Evolutionary conservation across 2,329 filamentous ascomycete species (phyloP).

Genomic region (Aspergillus ustus): DNA sequence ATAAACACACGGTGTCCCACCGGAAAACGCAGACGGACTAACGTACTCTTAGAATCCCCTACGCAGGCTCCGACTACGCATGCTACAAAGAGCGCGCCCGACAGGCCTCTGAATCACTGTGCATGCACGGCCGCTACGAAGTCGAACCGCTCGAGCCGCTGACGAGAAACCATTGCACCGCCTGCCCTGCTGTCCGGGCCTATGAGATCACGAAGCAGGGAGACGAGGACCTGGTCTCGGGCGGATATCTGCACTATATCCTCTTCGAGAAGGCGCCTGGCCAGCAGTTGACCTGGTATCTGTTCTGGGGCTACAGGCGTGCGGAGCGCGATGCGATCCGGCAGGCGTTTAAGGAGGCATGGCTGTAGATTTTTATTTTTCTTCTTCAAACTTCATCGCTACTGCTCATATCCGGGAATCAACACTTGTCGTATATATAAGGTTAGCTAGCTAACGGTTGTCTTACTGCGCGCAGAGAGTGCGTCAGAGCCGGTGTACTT

Average conservation of each 20-base stretch:
- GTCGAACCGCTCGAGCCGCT: too few relatives aligned
- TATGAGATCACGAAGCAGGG: background rate
- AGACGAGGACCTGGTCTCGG: background rate
- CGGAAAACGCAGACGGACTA: too few relatives aligned
- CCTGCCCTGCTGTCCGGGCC: background rate
- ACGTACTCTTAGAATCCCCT: conserved; percentile 1
- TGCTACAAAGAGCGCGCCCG: background rate
- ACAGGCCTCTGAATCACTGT: background rate
- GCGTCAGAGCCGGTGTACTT: too few relatives aligned
- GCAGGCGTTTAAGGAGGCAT: background rate
- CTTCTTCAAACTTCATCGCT: too few relatives aligned
- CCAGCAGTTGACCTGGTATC: background rate
- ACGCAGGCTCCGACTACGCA: background rate
- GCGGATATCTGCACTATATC: background rate
- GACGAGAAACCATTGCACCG: background rate
- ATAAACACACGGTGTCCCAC: too few relatives aligned
- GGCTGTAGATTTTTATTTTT: background rate
- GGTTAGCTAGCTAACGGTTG: too few relatives aligned
- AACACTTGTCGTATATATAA: too few relatives aligned
- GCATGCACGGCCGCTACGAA: too few relatives aligned
- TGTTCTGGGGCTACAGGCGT: background rate
- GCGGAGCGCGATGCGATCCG: background rate
- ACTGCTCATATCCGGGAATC: too few relatives aligned
- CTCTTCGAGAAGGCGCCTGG: background rate
- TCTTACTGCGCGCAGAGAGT: too few relatives aligned